Base-by-base conservation (phyloP, 2,329 filamentous ascomycete genomes). In the Elsinoe batatas region DNA sequence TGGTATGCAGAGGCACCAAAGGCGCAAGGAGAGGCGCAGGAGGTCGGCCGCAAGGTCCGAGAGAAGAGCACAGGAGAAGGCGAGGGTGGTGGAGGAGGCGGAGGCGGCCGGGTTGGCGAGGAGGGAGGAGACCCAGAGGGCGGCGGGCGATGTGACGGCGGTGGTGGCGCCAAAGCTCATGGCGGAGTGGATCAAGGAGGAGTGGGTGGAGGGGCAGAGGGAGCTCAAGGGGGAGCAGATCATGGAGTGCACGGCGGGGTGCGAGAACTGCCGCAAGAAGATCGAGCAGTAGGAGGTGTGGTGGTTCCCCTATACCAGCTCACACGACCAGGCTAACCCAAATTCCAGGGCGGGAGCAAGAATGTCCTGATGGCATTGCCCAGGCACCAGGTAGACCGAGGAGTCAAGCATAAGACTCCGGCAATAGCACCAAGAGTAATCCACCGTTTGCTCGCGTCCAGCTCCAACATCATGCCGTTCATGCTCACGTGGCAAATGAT, bases 311-410 rank as follows among this genome's bases (percentile, higher is more conserved):
- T 44, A n/a, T 1, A 8, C 10, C 17, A 8, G 20, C 18, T 44
- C 26, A 26, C 11, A 13, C 5, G 7, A 3, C 32, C 32, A 35
- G 30, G 11, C 26, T 49, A 30, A 49, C 26, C 5, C 3, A 13
- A 35, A n/a, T 7, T 26, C 20, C n/a, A 49, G 44, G 15, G 44
- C 13, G 26, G 30, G 18, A 35, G 13, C 11, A 3, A 13, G 17
- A 15, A 49, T 17, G 44, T 49, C 26, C 44, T 49, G 44, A 30
- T 17, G 44, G 44, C 44, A 49, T 35, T 33, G 44, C 44, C 44
- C 44, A 49, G 44, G 44, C 44, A 35, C 15, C 18, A 11, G 11
- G 6, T 11, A 33, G 44, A 49, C 44, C 44, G 15, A 20, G 30
- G 15, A 12, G 30, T 49, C 44, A 33, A 33, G 44, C n/a, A 49